Percentiles rank a stretch among this genome's conserved stretches.
Evolutionary conservation across 257 asterid species (phyloP).

Genomic region (Fraxinus anomala): DNA sequence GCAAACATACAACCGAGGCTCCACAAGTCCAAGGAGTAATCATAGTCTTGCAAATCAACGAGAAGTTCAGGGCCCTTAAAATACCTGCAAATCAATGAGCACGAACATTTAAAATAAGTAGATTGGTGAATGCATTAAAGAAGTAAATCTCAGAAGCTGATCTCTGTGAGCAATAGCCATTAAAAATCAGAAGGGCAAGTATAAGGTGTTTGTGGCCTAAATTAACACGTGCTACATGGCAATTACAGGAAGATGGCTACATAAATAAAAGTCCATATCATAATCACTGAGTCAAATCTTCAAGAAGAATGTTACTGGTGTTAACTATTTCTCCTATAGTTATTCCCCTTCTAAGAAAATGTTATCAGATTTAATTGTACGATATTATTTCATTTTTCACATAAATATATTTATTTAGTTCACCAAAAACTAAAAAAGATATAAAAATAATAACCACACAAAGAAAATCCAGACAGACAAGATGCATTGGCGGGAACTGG

Average conservation of each 20-base stretch:
- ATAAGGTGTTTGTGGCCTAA: neutral
- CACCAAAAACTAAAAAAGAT: neutral
- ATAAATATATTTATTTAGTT: neutral
- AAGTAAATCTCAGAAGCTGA: neutral
- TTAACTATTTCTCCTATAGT: neutral
- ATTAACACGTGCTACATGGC: neutral
- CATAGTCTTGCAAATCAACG: slow-evolving; percentile 97
- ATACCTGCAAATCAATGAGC: slow-evolving; percentile 25
- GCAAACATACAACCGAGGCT: slow-evolving; percentile 94
- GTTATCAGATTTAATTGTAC: too few relatives aligned
- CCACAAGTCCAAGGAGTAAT: slow-evolving; percentile 93
- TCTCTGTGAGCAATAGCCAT: neutral
- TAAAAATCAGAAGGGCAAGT: neutral
- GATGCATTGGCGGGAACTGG: neutral
- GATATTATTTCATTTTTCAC: neutral
- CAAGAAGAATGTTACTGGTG: neutral
- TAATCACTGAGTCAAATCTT: neutral
- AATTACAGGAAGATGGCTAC: neutral
- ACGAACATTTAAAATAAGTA: neutral
- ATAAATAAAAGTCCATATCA: neutral
- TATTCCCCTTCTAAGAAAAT: neutral
- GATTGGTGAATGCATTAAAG: neutral
- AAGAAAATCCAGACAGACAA: neutral
- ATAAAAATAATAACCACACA: neutral
- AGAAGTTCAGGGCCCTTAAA: slow-evolving; percentile 93